Evolutionary conservation across 2,329 filamentous ascomycete genomes (phyloP), one percentile per base, ranked within the genome.

Genomic region (Calonectria pseudoturangicola): DNA sequence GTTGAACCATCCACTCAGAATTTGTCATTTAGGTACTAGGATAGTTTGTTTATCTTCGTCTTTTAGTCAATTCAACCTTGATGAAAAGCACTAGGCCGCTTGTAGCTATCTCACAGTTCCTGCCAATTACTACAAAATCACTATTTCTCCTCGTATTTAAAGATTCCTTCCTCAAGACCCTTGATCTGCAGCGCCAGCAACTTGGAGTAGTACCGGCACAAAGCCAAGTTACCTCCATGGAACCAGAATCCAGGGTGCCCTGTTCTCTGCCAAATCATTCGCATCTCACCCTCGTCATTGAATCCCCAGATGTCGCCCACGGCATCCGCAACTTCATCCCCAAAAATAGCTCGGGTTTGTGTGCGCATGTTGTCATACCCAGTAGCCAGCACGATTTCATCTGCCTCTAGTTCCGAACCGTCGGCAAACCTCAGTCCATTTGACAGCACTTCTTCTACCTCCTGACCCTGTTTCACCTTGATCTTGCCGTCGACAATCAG

Each of bases 311-410:
- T 87, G 73, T 92, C 90, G 2, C 84, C 84, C 4, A 92, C 87
- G 21, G 86, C 84, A 62, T 91, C 88, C 0, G 90, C 92, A 15
- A 94, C 85, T 18, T 88, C 86, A 39, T 92, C 87, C 0, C 92
- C 93, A 66, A 94, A 87, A 18, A 93, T 89, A 33, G 86, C 85
- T 15, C 89, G 84, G 2, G 92, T 90, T 28, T 89, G 89, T 0
- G 89, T 91, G 13, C 87, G 86, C 92, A 94, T 95, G 78, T 93
- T 93, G 72, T 92, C 88, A 76, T 93, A 94, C 0, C 90, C 91
- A 0, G 91, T 93, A 0, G 91, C 91, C 45, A 92, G 85, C 0
- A 94, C 87, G 15, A 94, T 88, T 73, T 93, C 87, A 73, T 93
- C 92, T 0, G 92, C 91, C 25, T 89, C 86, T 0, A 93, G 79